phyloP scores from a whole-genome alignment of 148 eudicot genomes.

The Agrostemma githago region DNA sequence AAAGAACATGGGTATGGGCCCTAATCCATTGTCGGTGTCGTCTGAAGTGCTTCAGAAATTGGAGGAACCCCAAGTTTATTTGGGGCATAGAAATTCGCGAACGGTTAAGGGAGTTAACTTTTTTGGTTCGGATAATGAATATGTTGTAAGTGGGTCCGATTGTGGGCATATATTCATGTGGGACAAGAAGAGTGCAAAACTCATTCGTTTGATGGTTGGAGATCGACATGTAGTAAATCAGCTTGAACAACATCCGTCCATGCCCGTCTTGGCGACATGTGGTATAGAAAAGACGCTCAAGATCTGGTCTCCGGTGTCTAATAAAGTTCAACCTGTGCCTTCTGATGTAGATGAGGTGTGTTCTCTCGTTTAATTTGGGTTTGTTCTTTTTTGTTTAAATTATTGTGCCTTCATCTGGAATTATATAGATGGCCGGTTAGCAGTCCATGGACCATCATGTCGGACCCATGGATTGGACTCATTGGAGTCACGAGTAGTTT shows the following conservation, averaged over 20 bases:
- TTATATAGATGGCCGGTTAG: no score
- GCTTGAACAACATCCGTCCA: conserved; percentile 62
- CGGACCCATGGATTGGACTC: no score
- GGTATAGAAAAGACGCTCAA: conserved; percentile 65
- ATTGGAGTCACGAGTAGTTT: no score
- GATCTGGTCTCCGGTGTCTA: conserved; percentile 67
- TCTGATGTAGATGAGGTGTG: conserved; percentile 49
- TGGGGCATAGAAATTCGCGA: conserved; percentile 66
- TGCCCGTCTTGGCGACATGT: conserved; percentile 63
- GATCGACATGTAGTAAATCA: conserved; percentile 65
- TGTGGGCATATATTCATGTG: conserved; percentile 84
- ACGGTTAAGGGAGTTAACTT: conserved; percentile 84
- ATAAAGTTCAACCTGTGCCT: conserved; percentile 51
- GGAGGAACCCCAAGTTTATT: conserved; percentile 50
- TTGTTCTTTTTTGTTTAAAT: neutral
- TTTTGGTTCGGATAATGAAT: conserved; percentile 67
- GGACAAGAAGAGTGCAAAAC: conserved; percentile 62
- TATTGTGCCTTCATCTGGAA: no score
- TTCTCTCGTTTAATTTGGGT: neutral
- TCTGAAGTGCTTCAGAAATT: conserved; percentile 33
- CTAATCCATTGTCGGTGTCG: conserved; percentile 35
- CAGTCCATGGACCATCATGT: no score
- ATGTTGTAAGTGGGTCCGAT: conserved; percentile 76
- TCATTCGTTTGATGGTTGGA: conserved; percentile 71
- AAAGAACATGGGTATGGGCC: conserved; percentile 65